Evolutionary conservation across 1,284 basidiomycete genomes (phyloP), one percentile per base, ranked within the genome.

Genomic region (Xerocomus minutiporus): DNA sequence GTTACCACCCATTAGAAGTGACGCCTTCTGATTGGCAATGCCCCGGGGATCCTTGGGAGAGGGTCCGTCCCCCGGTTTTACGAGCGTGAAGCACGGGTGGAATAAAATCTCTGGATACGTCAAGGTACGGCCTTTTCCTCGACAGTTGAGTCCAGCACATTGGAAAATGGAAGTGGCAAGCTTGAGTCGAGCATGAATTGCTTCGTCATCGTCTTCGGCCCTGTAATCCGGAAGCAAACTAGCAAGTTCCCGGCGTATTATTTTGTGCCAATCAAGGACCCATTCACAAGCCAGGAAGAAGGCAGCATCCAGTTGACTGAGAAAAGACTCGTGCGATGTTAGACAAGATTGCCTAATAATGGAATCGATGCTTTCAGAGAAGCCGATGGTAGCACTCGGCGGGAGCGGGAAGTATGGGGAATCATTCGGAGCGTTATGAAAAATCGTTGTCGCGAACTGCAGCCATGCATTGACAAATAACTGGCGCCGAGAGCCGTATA

Each of bases 161-260:
- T 52, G 50, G 35, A 67, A 71, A 44, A 71, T 43, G 34, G 66
- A 70, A 3, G 65, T 53, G 25, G 68, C 66, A 45, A 67, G 65
- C 32, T 50, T 67, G 48, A 66, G 67, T 8, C 8, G 61, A 38
- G 58, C 38, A 46, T 52, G 47, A n/a, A 64, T 39, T 28, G 43
- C 40, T 46, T 56, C 48, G 28, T 68, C 63, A n/a, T 57, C 51
- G 13, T 59, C 60, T 1, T 56, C 56, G 12, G 42, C 36, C 11
- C 36, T 53, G 62, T 67, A 53, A 20, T 39, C 52, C 13, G 66
- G 62, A 50, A 65, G 65, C 8, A 68, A 46, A 35, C 60, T 57
- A n/a, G 66, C 67, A 43, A 65, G 62, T 8, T 63, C 56, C 39
- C 67, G 62, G 29, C 65, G 60, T n/a, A 51, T 42, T 42, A 41